Evolutionary conservation across 495 filamentous ascomycete species (phyloP).

Genomic region (Penicillium turbatum): DNA sequence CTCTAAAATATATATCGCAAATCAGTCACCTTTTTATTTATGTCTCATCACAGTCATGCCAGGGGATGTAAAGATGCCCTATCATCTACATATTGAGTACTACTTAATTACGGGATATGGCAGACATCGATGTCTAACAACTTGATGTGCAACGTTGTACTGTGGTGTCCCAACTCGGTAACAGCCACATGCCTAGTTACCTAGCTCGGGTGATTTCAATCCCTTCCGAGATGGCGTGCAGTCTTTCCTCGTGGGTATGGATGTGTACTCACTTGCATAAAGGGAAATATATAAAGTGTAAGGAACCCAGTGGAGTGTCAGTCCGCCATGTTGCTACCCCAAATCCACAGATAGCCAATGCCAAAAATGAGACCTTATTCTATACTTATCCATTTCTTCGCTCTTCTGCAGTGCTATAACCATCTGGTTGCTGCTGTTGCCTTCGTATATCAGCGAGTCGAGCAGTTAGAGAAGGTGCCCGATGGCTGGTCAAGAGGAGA

Average conservation of each 20-base stretch:
- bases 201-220: not conserved
- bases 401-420: conserved; percentile 11
- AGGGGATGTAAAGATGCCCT: not conserved
- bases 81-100: not conserved
- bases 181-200: not conserved
- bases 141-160: conserved; percentile 1
- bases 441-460: conserved; percentile 36
- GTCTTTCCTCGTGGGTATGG: not conserved
- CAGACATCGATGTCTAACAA: not conserved
- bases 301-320: not conserved
- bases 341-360: not conserved
- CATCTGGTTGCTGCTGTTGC: conserved; percentile 2
- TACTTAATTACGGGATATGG: not conserved
- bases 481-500: conserved; percentile 45
- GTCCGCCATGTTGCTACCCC: not conserved
- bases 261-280: not conserved
- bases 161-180: not conserved
- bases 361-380: conserved; percentile 10
- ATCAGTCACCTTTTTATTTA: too few relatives aligned
- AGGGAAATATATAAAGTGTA: not conserved
- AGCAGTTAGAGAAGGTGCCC: conserved; percentile 40
- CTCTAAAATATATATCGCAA: too few relatives aligned
- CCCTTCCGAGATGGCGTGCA: not conserved
- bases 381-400: conserved; percentile 8
- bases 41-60: too few relatives aligned